These are phyloP conservation scores for Sphaerulina vaccinii DNA, from an alignment of 2,329 filamentous ascomycete genomes.

Conservation along the genomic window DNA sequence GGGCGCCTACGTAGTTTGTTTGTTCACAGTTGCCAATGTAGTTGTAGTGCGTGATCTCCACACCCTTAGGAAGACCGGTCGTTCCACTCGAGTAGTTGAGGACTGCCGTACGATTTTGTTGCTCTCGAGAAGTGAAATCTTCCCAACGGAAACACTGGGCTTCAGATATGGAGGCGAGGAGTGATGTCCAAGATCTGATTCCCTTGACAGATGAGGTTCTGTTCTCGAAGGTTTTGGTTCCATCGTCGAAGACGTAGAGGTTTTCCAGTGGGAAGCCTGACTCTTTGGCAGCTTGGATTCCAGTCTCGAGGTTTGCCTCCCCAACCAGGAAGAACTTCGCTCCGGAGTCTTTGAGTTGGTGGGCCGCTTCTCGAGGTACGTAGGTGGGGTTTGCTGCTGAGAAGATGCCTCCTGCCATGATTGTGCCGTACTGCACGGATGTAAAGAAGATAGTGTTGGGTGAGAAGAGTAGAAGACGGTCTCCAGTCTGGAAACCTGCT, in stretches of 20 bases:
- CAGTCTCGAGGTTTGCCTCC: conserved; percentile 50
- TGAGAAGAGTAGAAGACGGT: conserved; percentile 71
- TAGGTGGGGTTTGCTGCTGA: conserved; percentile 40
- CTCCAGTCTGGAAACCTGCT: conserved; percentile 64
- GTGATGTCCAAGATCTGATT: conserved; percentile 25
- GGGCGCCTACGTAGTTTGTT: conserved; percentile 49
- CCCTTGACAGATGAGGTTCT: conserved; percentile 61
- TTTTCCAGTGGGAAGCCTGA: conserved; percentile 46
- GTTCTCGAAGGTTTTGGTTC: conserved; percentile 55
- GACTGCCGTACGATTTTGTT: conserved; percentile 58
- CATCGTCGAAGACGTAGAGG: conserved; percentile 51
- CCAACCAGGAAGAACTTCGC: conserved; percentile 35
- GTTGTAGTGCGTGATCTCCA: conserved; percentile 75
- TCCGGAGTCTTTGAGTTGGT: conserved; percentile 33
- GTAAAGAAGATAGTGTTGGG: conserved; percentile 74
- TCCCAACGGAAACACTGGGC: conserved; percentile 45
- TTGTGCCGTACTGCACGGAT: conserved; percentile 65
- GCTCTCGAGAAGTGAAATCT: conserved; percentile 3
- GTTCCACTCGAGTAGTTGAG: conserved; percentile 80
- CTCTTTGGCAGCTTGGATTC: conserved; percentile 50
- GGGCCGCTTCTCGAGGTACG: conserved; percentile 35
- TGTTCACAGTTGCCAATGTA: conserved; percentile 72
- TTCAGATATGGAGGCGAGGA: conserved; percentile 43
- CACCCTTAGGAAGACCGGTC: conserved; percentile 80
- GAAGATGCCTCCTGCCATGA: conserved; percentile 60